phyloP scores from a whole-genome alignment of 192 early-diverging fungal genomes.

The Funneliformis geosporum region DNA sequence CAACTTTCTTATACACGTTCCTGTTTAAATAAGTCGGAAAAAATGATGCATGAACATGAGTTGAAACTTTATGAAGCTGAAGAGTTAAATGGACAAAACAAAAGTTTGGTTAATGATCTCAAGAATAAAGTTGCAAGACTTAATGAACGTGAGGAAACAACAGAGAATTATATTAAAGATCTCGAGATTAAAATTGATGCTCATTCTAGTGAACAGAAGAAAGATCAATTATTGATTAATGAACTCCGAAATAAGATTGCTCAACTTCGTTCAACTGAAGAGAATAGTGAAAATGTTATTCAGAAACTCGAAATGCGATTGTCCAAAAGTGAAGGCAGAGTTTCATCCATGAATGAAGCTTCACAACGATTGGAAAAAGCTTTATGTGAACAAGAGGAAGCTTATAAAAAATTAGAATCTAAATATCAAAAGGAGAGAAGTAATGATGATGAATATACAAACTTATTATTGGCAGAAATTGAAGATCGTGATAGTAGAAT shows the following conservation, averaged over 20 bases:
- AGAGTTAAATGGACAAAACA: slow-evolving; percentile 29
- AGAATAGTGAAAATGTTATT: slow-evolving; percentile 37
- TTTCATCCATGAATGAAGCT: neutral
- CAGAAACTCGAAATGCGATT: slow-evolving; percentile 37
- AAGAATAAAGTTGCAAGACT: slow-evolving; percentile 53
- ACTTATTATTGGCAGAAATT: slow-evolving; percentile 11
- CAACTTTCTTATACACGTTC: slow-evolving; percentile 61
- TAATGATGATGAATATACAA: slow-evolving; percentile 6
- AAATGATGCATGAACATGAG: slow-evolving; percentile 59
- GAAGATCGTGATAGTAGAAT: slow-evolving; percentile 27
- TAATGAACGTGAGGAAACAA: slow-evolving; percentile 51
- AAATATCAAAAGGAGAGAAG: slow-evolving; percentile 15
- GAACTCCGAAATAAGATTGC: slow-evolving; percentile 20
- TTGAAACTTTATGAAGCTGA: slow-evolving; percentile 47
- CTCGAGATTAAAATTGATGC: slow-evolving; percentile 43
- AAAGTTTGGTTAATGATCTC: slow-evolving; percentile 39
- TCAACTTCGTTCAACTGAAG: slow-evolving; percentile 3
- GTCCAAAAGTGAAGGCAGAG: slow-evolving; percentile 15
- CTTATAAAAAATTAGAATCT: slow-evolving; percentile 16
- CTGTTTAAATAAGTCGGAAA: slow-evolving; percentile 56
- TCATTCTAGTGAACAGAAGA: slow-evolving; percentile 36
- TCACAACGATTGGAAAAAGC: slow-evolving; percentile 31
- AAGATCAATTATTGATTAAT: slow-evolving; percentile 35
- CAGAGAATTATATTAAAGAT: slow-evolving; percentile 47
- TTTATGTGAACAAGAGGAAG: slow-evolving; percentile 36